Base-by-base conservation (phyloP, 129 eudicot species). In the Flaveria trinervia region DNA sequence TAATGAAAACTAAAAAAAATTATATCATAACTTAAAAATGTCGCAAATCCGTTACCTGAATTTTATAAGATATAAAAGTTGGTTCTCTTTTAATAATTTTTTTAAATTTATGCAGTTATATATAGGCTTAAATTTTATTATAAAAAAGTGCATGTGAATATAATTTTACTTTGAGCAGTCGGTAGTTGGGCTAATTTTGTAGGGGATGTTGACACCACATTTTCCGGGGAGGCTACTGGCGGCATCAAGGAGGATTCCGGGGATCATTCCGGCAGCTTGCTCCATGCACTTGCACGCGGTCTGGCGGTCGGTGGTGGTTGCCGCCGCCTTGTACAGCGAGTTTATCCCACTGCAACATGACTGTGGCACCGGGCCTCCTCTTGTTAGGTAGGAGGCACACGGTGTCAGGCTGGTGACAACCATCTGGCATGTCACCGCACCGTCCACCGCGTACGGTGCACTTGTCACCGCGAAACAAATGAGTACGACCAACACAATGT, bases 151-250 rank as follows among this genome's bases (percentile, higher is more conserved):
- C 16, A 64, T 57, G 68, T 56, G 22, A 36, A 65, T 36, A 36
- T 30, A 30, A 30, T 8, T 54, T 16, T 85, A 88, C 92, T 80
- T 88, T 74, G 87, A 56, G 72, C 89, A 88, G 81, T 88, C 92
- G 15, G 88, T 80, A 33, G 75, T 36, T 46, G 88, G 89, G 86
- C 86, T 77, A 80, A 85, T 81, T 55, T 77, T 75, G 82, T 88
- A 85, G 2, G 92, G 88, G 75, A 85, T 77, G 7, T 68, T 81
- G 71, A 88, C 74, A 61, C 89, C 89, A 26, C 92, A 88, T 71
- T 77, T 85, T 30, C 74, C 55, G 17, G 88, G 86, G 20, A 88
- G 89, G 76, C 76, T 72, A 26, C 78, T 56, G 22, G 89, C 88
- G 25, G 68, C 71, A 2, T 70, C 17, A 13, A 76, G 67, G 41